These are phyloP conservation scores for Podospora pseudoanserina DNA, from an alignment of 495 filamentous ascomycete species.

Conservation along the genomic window DNA sequence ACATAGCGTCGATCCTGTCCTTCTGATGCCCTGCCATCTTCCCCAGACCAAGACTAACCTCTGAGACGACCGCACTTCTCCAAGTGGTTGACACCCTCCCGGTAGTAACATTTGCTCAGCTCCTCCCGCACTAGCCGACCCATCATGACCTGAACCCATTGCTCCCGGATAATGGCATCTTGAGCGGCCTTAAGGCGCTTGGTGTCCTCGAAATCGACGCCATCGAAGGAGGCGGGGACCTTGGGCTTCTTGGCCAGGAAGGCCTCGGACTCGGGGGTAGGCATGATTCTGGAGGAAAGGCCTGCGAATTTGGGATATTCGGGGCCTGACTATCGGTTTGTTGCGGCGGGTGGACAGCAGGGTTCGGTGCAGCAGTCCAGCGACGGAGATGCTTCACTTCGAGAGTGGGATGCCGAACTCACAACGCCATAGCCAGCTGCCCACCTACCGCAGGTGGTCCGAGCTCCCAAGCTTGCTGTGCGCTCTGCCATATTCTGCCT, in stretches of 20 bases:
- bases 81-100: slow-evolving; percentile 93
- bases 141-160: slow-evolving; percentile 99
- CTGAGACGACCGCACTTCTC: slow-evolving; percentile 92
- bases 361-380: slow-evolving; percentile 13
- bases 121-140: slow-evolving; percentile 88
- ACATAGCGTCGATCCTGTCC: background rate
- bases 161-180: slow-evolving; percentile 89
- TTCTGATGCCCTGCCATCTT: background rate
- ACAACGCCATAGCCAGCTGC: slow-evolving; percentile 10
- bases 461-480: slow-evolving; percentile 11
- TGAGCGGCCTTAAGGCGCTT: slow-evolving; percentile 85
- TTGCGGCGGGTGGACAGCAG: slow-evolving; percentile 18
- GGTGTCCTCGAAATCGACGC: slow-evolving; percentile 95
- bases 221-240: slow-evolving; percentile 91
- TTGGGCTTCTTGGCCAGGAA: slow-evolving; percentile 95
- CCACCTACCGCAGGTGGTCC: background rate
- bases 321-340: slow-evolving; percentile 7
- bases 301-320: slow-evolving; percentile 3
- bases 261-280: slow-evolving; percentile 85
- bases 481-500: slow-evolving; percentile 7
- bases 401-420: slow-evolving; percentile 8
- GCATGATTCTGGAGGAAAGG: slow-evolving; percentile 43
- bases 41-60: slow-evolving; percentile 58
- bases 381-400: slow-evolving; percentile 12
- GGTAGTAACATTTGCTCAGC: slow-evolving; percentile 89